Conservation (phyloP, 2,329 filamentous ascomycete genomes). For the Talaromyces sp. region DNA sequence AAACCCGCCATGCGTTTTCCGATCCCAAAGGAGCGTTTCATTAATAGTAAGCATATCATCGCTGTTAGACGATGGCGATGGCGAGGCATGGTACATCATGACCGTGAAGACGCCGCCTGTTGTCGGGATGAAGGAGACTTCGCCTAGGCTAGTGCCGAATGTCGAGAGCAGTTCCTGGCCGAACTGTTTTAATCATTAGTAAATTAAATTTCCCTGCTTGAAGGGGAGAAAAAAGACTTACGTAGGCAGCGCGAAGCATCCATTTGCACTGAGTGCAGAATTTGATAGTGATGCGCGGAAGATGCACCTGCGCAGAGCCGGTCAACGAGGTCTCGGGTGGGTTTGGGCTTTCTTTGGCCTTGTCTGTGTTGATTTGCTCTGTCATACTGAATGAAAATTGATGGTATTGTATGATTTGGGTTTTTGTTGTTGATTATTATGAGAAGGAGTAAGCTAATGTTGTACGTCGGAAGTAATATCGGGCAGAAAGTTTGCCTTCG, state of each 20-base stretch:
- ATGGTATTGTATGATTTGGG: no score
- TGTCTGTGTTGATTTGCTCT: constrained; percentile 7
- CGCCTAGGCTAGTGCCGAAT: constrained; percentile 75
- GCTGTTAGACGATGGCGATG: constrained; percentile 22
- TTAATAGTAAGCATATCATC: background rate
- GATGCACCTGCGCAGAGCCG: constrained; percentile 22
- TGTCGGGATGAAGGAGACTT: constrained; percentile 78
- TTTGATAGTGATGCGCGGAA: constrained; percentile 77
- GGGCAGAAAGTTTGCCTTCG: background rate
- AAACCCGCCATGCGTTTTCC: constrained; percentile 80
- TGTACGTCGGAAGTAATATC: background rate
- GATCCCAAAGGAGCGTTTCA: constrained; percentile 72
- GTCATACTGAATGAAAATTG: constrained; percentile 10
- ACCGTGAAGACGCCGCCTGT: constrained; percentile 82
- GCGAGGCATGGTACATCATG: constrained; percentile 45
- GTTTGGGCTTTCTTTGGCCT: background rate
- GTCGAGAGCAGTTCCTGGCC: constrained; percentile 94
- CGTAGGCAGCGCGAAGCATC: constrained; percentile 82
- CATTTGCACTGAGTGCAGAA: constrained; percentile 94
- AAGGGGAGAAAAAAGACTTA: constrained; percentile 39
- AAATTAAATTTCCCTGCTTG: background rate
- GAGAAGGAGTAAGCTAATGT: background rate
- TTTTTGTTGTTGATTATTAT: background rate
- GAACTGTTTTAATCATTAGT: constrained; percentile 52
- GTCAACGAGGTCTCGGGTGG: background rate